Evolutionary conservation across 2,329 filamentous ascomycete genomes (phyloP).

Genomic region (Verticillium zaregamsianum): DNA sequence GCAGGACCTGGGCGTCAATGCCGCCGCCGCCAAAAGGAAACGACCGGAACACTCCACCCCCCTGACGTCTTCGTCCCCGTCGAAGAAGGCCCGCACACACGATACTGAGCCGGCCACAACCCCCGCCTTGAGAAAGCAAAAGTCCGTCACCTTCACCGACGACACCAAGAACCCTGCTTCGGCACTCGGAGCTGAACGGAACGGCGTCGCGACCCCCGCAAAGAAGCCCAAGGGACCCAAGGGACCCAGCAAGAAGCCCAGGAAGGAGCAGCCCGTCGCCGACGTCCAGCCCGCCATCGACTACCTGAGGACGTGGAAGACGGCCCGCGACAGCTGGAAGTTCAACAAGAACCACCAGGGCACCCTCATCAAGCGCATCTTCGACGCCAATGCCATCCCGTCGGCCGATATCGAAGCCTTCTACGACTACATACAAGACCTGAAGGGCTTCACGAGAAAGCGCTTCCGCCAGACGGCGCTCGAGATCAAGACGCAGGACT

Average conservation of each 20-base stretch:
- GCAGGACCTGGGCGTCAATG: constrained; percentile 13
- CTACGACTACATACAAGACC: constrained; percentile 71
- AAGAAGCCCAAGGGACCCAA: constrained; percentile 20
- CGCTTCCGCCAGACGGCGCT: constrained; percentile 64
- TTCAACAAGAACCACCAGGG: constrained; percentile 95
- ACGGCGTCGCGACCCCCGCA: constrained; percentile 10
- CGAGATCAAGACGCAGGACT: constrained; percentile 53
- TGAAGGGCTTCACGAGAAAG: constrained; percentile 71
- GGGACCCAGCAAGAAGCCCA: constrained; percentile 27
- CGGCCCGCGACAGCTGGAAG: constrained; percentile 72
- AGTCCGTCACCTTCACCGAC: constrained; percentile 47
- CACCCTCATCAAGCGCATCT: constrained; percentile 76
- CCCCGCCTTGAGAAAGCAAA: constrained; percentile 26
- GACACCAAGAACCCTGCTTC: constrained; percentile 28
- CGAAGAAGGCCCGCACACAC: constrained; percentile 25
- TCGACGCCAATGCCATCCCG: constrained; percentile 69
- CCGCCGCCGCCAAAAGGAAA: constrained; percentile 16
- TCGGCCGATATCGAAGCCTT: constrained; percentile 65
- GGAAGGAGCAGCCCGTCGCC: constrained; percentile 32
- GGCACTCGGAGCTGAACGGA: constrained; percentile 7
- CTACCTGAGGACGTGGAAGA: constrained; percentile 75
- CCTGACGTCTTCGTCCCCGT: constrained; percentile 12
- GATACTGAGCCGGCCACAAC: constrained; percentile 4
- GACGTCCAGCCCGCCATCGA: constrained; percentile 62
- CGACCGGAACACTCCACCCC: constrained; percentile 11